Base-by-base conservation (phyloP, 1,284 basidiomycete species). In the Rhodotorula sp. region DNA sequence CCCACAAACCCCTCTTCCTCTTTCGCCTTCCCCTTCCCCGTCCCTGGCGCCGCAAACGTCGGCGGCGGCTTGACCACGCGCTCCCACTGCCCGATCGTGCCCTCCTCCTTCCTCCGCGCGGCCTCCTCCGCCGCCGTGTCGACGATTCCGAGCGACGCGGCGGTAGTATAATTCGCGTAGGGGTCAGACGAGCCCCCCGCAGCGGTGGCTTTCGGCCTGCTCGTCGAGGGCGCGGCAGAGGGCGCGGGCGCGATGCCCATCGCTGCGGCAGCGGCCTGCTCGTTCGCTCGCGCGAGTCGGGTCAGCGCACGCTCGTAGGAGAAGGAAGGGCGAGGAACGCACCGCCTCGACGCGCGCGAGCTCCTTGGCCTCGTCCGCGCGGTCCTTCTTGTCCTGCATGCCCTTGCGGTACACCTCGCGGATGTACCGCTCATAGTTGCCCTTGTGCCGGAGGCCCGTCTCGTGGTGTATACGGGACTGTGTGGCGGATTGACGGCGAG, bases 391-490 rank as follows among this genome's bases (percentile, higher is more conserved):
- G 66, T 88, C 87, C 83, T 90, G 89, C 83, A 94, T 92, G 9
- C 94, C 91, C n/a, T 88, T 84, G 84, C 96, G 96, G 86, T 99
- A 99, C 41, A 98, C 86, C 55, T 91, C 88, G 55, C 92, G 86
- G 65, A 99, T 91, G 82, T 91, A 96, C 17, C 94, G 87, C 80
- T 97, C 94, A 73, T 92, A 89, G 81, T 92, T 97, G 61, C 94
- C 94, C 81, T 97, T 92, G 84, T 99, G 97, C 60, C 92, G 88
- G 62, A 96, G 83, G 57, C 97, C 97, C 74, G 87, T 91, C 83
- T 99, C 97, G 81, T 99, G 97, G 72, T 95, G 93, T 73, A 88
- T 85, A 64, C 91, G 87, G 4, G 96, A 98, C 80, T 86, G 81
- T 12, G 67, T 73, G 61, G 32, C 15, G 51, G 9, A n/a, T n/a